Evolutionary conservation across 768 basidiomycete genomes (phyloP).

Genomic region (Pisolithus sp.): DNA sequence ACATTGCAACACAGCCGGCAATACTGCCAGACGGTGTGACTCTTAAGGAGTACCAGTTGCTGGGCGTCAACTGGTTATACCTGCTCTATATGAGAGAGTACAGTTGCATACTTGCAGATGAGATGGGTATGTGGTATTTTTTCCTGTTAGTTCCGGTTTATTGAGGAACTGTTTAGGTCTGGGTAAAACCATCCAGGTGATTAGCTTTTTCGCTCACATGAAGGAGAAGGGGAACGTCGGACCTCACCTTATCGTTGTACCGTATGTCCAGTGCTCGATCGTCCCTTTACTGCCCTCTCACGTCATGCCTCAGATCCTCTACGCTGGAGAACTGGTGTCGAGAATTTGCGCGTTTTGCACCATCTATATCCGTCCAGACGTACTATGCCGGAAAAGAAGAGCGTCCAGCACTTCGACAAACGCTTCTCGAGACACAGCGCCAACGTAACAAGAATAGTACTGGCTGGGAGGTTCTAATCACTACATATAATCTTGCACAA

Average conservation of each 20-base stretch:
- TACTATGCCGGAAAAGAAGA: conserved; percentile 95
- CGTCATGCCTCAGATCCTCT: conserved; percentile 57
- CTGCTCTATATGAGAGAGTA: conserved; percentile 72
- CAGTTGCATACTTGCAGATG: conserved; percentile 96
- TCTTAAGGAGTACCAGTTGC: conserved; percentile 94
- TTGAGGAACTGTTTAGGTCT: conserved; percentile 51
- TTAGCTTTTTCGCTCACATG: conserved; percentile 88
- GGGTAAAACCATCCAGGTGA: conserved; percentile 98
- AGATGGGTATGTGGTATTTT: conserved; percentile 74
- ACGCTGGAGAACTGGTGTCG: conserved; percentile 98
- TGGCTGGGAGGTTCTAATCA: conserved; percentile 91
- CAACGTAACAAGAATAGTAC: conserved; percentile 40
- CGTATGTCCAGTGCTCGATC: conserved; percentile 48
- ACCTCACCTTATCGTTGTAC: conserved; percentile 91
- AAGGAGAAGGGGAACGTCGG: conserved; percentile 74
- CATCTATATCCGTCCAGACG: conserved; percentile 75
- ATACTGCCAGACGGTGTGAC: conserved; percentile 57
- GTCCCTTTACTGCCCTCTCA: conserved; percentile 2
- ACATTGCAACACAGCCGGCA: conserved; percentile 69
- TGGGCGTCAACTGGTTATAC: conserved; percentile 97
- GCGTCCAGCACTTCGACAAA: conserved; percentile 64
- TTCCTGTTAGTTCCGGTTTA: not conserved
- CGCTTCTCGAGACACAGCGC: conserved; percentile 55
- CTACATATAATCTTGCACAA: conserved; percentile 92
- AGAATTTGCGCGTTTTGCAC: conserved; percentile 90